Base-by-base conservation (phyloP, 352 stramenopile genomes). In the Pythium aquatile region DNA sequence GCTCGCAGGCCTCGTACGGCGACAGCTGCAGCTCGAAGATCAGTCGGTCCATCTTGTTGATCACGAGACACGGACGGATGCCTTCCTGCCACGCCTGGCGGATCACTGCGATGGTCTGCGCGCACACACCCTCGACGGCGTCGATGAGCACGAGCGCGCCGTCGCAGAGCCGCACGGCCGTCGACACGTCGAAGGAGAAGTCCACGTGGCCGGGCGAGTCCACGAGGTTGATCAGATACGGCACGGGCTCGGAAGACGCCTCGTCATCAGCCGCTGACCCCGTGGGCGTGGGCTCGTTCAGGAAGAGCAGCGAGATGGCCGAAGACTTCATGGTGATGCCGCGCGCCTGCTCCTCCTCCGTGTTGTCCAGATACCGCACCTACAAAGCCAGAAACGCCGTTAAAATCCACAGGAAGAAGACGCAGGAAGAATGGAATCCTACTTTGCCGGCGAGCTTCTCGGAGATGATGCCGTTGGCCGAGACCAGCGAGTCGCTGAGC, bases 281-380 rank as follows among this genome's bases (percentile, higher is more conserved):
- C 9, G 52, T 68, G 44, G 44, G 44, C n/a, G 44, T 71, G 7
- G 74, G 72, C 60, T 89, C 73, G 76, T 91, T 76, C 20, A 77
- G 58, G 72, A 98, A 98, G 39, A 97, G 70, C 42, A 99, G 76
- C 44, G 93, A 97, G 79, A 99, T 99, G 47, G 95, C 94, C 39
- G 89, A 98, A 37, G 89, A 93, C 73, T 98, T 96, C 95, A 99
- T 99, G 3, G 97, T 99, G 70, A 99, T 99, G 51, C 97, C 97
- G 42, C 97, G 87, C 20, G 91, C 78, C 77, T 98, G 96, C 70
- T 98, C 93, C 58, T 98, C 91, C 65, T 96, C 90, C 37, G 92
- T 93, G 67, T 91, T 98, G 78, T 99, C 97, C 56, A 99, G 77
- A 70, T 97, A 99, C 2, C 97, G 93, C n/a, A 94, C 81, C 82